Base-by-base conservation (phyloP, 805 yeast species). In the Zygosaccharomyces lentus region DNA sequence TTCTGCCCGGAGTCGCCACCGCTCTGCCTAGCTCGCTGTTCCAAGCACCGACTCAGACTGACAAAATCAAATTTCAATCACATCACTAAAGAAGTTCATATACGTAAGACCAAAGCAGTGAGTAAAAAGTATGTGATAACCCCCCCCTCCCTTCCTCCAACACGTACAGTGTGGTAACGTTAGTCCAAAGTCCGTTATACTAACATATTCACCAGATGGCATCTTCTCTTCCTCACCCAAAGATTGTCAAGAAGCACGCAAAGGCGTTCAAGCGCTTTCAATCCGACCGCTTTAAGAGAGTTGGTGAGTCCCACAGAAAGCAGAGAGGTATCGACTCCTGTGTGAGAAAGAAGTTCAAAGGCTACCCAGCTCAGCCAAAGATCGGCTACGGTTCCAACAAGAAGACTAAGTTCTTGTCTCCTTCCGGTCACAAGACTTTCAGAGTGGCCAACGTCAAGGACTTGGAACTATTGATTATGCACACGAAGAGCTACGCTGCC, bases 301-400 rank as follows among this genome's bases (percentile, higher is more conserved):
- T 93, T 66, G 78, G 87, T 70, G 97, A 88, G 79, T 84, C 83
- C 84, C 95, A 99, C 99, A 93, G 99, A 88, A 91, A 93, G 81
- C 99, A 95, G 80, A 93, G 93, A 87, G 99, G 99, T 93, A 93
- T 93, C 74, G 99, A 93, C 82, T 90, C 98, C 65, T 82, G 88
- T 80, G 97, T 95, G 74, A 93, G 99, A 83, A 91, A 99, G 83
- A 85, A 93, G 82, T 93, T 93, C 96, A 88, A 97, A 84, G 99
- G 99, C 72, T 85, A 91, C 78, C 87, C 93, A 73, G 81, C 90
- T 68, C 95, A 91, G 82, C 99, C 99, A 82, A 90, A 86, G 81
- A 90, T 93, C 69, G 99, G 99, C 82, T 93, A 87, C 82, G 97
- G 99, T 78, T 89, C 98, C 67, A 89, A 93, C 96, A 93, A 88